Conservation (phyloP, 148 eudicot species). For the Chenopodium formosanum region DNA sequence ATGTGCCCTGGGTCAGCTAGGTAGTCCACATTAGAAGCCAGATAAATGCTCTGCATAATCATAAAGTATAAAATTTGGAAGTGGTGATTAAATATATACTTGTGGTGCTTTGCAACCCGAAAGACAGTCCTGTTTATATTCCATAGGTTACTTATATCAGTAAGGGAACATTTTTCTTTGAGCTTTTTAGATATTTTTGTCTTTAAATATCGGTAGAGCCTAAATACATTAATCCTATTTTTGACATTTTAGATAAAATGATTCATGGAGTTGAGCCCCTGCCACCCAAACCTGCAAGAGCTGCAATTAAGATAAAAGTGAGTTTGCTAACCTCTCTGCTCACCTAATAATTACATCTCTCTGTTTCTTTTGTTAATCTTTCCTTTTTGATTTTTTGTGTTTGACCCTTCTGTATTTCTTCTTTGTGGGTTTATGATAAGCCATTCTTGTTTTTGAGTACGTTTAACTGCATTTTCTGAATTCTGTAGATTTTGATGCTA, state of each 20-base stretch:
- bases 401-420: not conserved
- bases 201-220: not conserved
- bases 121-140: not conserved
- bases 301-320: not conserved
- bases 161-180: not conserved
- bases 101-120: not conserved
- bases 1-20: not conserved
- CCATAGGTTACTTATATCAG: not conserved
- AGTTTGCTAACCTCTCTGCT: not conserved
- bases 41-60: not conserved
- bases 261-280: no score
- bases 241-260: no score
- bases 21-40: not conserved
- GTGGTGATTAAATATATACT: not conserved
- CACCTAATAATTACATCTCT: not conserved
- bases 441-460: not conserved
- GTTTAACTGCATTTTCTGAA: no score
- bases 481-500: no score
- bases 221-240: not conserved
- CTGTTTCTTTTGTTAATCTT: not conserved
- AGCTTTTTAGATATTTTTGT: not conserved
- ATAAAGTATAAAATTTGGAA: not conserved
- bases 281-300: no score
- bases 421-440: not conserved
- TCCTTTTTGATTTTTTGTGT: not conserved